phyloP scores from a whole-genome alignment of 2,329 filamentous ascomycete genomes.

The Apiospora saccharicola region DNA sequence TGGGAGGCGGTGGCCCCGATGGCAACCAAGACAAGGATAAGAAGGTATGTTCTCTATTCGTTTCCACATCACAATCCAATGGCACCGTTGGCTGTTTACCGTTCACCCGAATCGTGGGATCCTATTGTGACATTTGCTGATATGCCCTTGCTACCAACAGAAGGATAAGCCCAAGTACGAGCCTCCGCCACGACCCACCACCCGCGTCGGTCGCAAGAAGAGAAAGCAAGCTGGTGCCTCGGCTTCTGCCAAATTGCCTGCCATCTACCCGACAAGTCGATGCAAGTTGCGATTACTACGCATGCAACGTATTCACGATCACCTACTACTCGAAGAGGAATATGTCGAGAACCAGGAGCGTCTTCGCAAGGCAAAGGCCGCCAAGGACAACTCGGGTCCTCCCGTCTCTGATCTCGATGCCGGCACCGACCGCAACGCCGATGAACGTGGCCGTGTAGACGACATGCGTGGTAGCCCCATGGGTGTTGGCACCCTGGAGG shows the following conservation, averaged over 20 bases:
- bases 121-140: neutral
- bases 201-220: conserved; percentile 97
- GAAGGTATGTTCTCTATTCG: conserved; percentile 68
- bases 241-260: conserved; percentile 92
- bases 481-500: conserved; percentile 96
- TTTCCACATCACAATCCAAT: conserved; percentile 20
- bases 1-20: conserved; percentile 78
- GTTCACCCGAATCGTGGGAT: neutral
- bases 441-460: conserved; percentile 93
- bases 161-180: conserved; percentile 99
- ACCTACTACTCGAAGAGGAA: conserved; percentile 94
- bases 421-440: conserved; percentile 82
- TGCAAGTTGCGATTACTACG: conserved; percentile 97
- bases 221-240: conserved; percentile 93
- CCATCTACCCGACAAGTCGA: conserved; percentile 92
- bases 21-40: conserved; percentile 89
- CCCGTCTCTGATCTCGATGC: conserved; percentile 75
- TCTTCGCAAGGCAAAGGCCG: conserved; percentile 88
- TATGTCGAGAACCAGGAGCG: conserved; percentile 99
- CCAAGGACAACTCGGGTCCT: conserved; percentile 71
- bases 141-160: conserved; percentile 53
- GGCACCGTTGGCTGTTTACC: neutral
- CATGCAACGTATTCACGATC: conserved; percentile 99
- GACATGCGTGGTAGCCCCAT: conserved; percentile 99
- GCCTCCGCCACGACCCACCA: conserved; percentile 94